Evolutionary conservation across 352 stramenopile species (phyloP), one percentile per base, ranked within the genome.

Genomic region (Phytophthora cactorum): DNA sequence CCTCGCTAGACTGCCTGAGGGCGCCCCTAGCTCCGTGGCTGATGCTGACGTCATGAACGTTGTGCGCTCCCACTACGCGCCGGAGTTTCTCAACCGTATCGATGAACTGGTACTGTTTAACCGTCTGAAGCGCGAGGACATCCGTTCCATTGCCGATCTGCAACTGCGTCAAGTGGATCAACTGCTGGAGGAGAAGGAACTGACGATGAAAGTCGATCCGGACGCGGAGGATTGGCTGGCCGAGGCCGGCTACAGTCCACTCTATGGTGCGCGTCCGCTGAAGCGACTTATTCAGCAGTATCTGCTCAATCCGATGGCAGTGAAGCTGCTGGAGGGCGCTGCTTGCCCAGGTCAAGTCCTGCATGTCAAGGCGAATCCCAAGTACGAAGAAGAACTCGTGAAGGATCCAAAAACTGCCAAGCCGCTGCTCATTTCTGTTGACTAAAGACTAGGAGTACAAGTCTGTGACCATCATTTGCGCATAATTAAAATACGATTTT

Each of bases 11-110:
- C 52, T 92, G 3, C 81, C 82, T 14, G 82, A 91, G 47, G 81
- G 79, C 7, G 57, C 78, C 9, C 72, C 82, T 0, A 93, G 83
- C 55, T 68, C 72, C 1, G 56, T 74, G 6, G 87, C 96, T 3
- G 91, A 94, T 49, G 79, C 75, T 28, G 79, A 94, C 22, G 92
- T 98, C 10, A 90, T 98, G 68, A 82, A 84, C 38, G 87, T 97
- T 43, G 90, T 99, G 49, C 78, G 96, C 29, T 81, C 93, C 15
- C 85, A 98, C 62, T 99, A 99, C 81, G 83, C 93, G 0, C 98
- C 98, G 3, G 98, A 99, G 75, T 99, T 99, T 74, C 79, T 99
- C 25, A 99, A 99, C 75, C 93, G 98, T 57, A 96, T 99, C 59
- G 97, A 99, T 68, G 97, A 99, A 66, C 87, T 98, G 28, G 95